Evolutionary conservation across 495 filamentous ascomycete genomes (phyloP), one percentile per base, ranked within the genome.

Genomic region (Aspergillus conjunctus): DNA sequence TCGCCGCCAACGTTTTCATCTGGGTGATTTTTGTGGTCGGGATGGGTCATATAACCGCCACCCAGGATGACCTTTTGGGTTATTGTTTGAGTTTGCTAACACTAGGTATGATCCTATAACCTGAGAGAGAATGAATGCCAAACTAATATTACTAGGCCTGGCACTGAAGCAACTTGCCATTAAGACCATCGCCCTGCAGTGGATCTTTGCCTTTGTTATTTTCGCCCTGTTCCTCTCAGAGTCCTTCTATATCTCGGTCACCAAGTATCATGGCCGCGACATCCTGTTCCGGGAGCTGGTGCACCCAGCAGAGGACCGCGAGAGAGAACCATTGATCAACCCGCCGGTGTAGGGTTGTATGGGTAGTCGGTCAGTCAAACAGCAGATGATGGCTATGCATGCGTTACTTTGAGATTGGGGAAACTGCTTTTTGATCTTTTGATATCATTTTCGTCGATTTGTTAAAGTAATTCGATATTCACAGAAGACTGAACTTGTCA

Each of bases 191-290:
- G 86, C 89, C 1, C 74, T 95, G 58, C 92, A 96, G 77, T 94
- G 90, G 92, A 92, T 92, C 72, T 96, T 95, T 68, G 90, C 91
- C 32, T 92, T 95, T 65, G 78, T 83, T 63, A 88, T 95, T 70
- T 92, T 92, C 81, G 85, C 77, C 2, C 69, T 91, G 43, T 84
- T 94, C 51, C 85, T 92, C 66, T 66, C 90, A 7, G 70, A 78
- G 3, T 89, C 87, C 2, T 51, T 88, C 1, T 73, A 83, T 31
- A 78, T 92, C 55, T 87, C 86, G 4, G 71, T 87, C 30, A 88
- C 89, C 7, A 83, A 80, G 53, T 82, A 86, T 59, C 79, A 84
- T 22, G 85, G 87, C 20, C 81, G 77, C 22, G 77, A 82, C 54
- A 67, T 72, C 14, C 65, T 77, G 6, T 78, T 80, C 71, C 73